Conservation (phyloP, 768 basidiomycete species). For the Leucocoprinus sp. region DNA sequence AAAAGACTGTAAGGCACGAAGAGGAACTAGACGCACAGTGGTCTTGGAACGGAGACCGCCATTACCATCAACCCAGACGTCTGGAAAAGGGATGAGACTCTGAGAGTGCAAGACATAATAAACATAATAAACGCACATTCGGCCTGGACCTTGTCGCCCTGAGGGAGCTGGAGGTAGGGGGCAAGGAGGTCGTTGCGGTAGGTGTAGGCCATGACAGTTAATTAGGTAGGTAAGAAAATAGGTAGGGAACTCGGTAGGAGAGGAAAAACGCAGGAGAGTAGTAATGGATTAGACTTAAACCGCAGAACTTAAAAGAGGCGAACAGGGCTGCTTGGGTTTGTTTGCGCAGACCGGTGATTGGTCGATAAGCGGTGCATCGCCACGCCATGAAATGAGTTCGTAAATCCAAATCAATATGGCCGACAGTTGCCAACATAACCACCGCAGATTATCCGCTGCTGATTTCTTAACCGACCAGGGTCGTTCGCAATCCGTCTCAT, state of each 20-base stretch:
- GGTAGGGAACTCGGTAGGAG: conserved; percentile 18
- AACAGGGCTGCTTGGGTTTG: conserved; percentile 21
- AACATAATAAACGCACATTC: conserved; percentile 80
- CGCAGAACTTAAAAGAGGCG: conserved; percentile 17
- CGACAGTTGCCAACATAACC: not conserved
- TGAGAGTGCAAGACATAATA: conserved; percentile 16
- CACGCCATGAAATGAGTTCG: conserved; percentile 2
- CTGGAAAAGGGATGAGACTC: conserved; percentile 32
- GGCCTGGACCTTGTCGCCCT: conserved; percentile 90
- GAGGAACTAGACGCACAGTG: conserved; percentile 45
- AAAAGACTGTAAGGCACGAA: conserved; percentile 8
- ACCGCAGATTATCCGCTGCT: conserved; percentile 8
- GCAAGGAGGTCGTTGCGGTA: conserved; percentile 84
- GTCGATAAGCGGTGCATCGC: conserved; percentile 30
- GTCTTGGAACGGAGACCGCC: conserved; percentile 94
- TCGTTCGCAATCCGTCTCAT: not conserved
- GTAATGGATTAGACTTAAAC: conserved; percentile 18
- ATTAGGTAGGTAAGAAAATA: conserved; percentile 12
- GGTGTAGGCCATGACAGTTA: conserved; percentile 23
- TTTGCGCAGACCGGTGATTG: conserved; percentile 32
- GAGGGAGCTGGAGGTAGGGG: conserved; percentile 81
- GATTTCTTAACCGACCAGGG: not conserved
- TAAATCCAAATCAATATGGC: not conserved
- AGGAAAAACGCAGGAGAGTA: no score
- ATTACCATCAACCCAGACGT: conserved; percentile 98